Evolutionary conservation across 2,329 filamentous ascomycete genomes (phyloP).

Genomic region (Talaromyces piceae): DNA sequence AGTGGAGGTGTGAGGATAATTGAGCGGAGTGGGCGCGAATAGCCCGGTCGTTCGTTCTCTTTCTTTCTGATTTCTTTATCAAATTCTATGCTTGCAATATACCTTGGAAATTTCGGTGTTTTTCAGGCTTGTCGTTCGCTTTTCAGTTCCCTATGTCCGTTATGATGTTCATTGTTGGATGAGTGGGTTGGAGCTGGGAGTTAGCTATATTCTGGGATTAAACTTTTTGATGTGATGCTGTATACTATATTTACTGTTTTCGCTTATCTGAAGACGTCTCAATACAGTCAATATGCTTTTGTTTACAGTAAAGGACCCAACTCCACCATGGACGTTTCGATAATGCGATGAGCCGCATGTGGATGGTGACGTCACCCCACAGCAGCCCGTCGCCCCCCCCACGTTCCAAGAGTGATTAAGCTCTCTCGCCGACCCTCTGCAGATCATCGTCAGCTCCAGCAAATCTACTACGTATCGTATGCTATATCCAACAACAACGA

Average conservation of each 20-base stretch:
- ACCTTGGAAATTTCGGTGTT: background rate
- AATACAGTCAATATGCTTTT: no score
- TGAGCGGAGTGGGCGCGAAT: background rate
- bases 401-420: background rate
- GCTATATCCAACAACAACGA: background rate
- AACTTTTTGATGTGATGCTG: no score
- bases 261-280: no score
- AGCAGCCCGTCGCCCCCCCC: slow-evolving; percentile 5
- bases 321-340: background rate
- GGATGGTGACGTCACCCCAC: slow-evolving; percentile 9
- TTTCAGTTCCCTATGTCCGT: no score
- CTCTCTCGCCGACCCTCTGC: background rate
- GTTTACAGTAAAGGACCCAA: no score
- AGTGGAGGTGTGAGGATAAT: slow-evolving; percentile 1
- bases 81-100: background rate
- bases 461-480: background rate
- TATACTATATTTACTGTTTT: no score
- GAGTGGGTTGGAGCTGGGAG: no score
- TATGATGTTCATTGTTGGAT: no score
- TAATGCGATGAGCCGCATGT: background rate
- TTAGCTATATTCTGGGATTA: no score
- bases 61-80: background rate
- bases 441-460: background rate
- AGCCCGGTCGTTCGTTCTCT: background rate
- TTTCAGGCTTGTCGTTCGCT: no score